These are phyloP conservation scores for Hemileia vastatrix DNA, from an alignment of 1,284 basidiomycete species.

Conservation along the genomic window DNA sequence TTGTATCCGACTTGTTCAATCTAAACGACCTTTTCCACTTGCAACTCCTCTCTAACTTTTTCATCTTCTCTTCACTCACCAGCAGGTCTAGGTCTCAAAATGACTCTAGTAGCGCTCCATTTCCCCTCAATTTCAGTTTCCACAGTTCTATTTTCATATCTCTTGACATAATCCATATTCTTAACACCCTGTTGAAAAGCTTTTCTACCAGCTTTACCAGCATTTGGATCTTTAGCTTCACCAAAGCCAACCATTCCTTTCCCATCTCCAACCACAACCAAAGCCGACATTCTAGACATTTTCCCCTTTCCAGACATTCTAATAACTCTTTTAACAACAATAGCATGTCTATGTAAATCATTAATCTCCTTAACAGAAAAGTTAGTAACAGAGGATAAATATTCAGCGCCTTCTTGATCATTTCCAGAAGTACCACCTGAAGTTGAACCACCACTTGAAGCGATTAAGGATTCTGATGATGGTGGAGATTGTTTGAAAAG, in stretches of 20 bases:
- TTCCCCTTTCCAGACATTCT: slow-evolving; percentile 42
- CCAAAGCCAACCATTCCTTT: slow-evolving; percentile 41
- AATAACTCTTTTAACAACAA: slow-evolving; percentile 38
- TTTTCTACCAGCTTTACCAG: slow-evolving; percentile 35
- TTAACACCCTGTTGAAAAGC: slow-evolving; percentile 42
- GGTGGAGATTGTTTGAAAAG: too few relatives aligned
- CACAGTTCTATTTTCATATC: slow-evolving; percentile 33
- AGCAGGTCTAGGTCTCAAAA: slow-evolving; percentile 38
- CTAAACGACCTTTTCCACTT: too few relatives aligned
- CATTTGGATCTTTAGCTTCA: slow-evolving; percentile 39
- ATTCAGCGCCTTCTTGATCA: too few relatives aligned
- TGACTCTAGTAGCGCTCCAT: slow-evolving; percentile 37
- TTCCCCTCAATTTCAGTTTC: slow-evolving; percentile 35
- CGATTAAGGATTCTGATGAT: too few relatives aligned
- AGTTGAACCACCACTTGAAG: too few relatives aligned
- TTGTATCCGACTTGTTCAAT: too few relatives aligned
- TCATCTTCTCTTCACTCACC: too few relatives aligned
- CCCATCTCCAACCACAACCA: slow-evolving; percentile 42
- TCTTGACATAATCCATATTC: slow-evolving; percentile 36
- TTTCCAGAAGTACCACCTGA: too few relatives aligned
- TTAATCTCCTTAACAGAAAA: slow-evolving; percentile 33
- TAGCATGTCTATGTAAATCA: slow-evolving; percentile 36
- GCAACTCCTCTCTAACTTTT: too few relatives aligned
- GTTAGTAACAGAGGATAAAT: slow-evolving; percentile 38
- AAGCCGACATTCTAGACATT: slow-evolving; percentile 36